A percentile compares a stretch with the other conserved stretches of the same genome.
phyloP scores from a whole-genome alignment of 768 basidiomycete genomes.

The Calocera viscosa region DNA sequence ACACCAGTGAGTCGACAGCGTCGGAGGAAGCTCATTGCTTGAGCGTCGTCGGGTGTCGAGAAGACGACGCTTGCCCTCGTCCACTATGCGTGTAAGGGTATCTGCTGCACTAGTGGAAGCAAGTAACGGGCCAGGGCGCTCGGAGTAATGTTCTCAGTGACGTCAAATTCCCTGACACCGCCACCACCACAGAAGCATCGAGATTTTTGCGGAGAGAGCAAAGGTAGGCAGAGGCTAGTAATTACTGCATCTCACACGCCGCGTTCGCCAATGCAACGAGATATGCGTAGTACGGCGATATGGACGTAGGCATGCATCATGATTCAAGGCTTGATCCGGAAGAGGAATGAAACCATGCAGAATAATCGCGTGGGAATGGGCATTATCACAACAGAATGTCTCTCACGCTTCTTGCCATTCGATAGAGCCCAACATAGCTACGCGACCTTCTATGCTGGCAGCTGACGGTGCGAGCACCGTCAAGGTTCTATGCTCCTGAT shows the following conservation, averaged over 20 bases:
- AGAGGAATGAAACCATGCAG: too few relatives aligned
- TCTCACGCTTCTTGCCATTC: not conserved
- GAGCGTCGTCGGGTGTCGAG: slow-evolving; percentile 6
- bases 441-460: not conserved
- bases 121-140: not conserved
- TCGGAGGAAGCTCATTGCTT: slow-evolving; percentile 12
- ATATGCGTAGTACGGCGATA: too few relatives aligned
- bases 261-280: too few relatives aligned
- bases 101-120: not conserved
- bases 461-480: slow-evolving; percentile 10
- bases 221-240: too few relatives aligned
- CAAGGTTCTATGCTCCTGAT: slow-evolving; percentile 18
- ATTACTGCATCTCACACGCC: too few relatives aligned
- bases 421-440: not conserved
- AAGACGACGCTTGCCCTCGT: slow-evolving; percentile 7
- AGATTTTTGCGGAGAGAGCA: too few relatives aligned
- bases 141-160: not conserved
- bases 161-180: not conserved
- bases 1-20: slow-evolving; percentile 7
- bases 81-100: not conserved
- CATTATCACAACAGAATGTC: not conserved
- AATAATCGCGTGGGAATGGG: not conserved
- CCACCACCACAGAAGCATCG: not conserved
- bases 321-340: too few relatives aligned
- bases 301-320: too few relatives aligned